Percentiles rank a stretch among this genome's conserved stretches.
phyloP scores from a whole-genome alignment of 148 eudicot species.

The Bassia scoparia region DNA sequence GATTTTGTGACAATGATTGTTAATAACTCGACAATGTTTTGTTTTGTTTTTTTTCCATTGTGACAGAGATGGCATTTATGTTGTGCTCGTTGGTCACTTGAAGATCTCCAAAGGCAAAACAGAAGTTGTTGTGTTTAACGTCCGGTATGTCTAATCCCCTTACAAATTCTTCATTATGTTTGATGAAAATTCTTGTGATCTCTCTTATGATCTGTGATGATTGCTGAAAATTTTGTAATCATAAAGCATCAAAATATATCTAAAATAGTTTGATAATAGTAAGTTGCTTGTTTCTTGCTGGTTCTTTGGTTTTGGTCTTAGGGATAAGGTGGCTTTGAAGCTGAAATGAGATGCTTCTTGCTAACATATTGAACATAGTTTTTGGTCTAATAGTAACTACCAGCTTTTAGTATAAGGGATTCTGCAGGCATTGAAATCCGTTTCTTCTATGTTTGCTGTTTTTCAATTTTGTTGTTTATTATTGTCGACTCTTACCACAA shows the following conservation, averaged over 20 bases:
- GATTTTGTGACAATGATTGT: neutral
- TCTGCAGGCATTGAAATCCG: neutral
- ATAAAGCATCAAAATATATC: neutral
- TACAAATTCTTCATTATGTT: neutral
- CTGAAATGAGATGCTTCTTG: neutral
- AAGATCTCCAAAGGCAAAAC: conserved; percentile 61
- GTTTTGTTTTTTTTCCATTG: conserved; percentile 18
- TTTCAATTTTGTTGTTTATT: neutral
- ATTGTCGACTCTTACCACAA: too few species aligned
- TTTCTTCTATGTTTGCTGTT: neutral
- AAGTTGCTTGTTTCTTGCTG: neutral
- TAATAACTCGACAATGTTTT: neutral
- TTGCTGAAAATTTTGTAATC: neutral
- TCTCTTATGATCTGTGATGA: neutral
- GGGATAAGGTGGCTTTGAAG: neutral
- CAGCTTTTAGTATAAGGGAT: neutral
- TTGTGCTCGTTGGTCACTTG: conserved; percentile 65
- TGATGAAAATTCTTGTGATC: neutral
- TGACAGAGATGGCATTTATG: conserved; percentile 71
- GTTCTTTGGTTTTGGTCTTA: neutral
- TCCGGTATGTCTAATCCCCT: conserved; percentile 39
- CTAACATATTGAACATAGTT: neutral
- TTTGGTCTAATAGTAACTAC: neutral
- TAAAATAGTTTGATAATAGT: neutral
- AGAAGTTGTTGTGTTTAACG: conserved; percentile 63